Evolutionary conservation across 306 rosid genomes (phyloP).

Genomic region (Dicorynia guianensis): DNA sequence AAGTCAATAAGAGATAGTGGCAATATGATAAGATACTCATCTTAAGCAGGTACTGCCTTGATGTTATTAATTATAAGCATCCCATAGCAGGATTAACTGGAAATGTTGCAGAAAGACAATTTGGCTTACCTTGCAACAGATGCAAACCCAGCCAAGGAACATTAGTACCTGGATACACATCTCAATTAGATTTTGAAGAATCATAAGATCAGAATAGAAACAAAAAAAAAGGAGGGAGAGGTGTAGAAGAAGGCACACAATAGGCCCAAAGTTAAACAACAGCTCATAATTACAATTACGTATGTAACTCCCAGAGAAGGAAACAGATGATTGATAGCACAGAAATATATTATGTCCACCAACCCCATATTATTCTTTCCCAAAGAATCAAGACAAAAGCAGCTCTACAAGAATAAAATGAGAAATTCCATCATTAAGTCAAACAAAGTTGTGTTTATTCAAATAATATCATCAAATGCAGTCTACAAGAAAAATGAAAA

Average conservation of each 20-base stretch:
- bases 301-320: not conserved
- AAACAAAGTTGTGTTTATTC: conserved; percentile 1
- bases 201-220: not conserved
- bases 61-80: conserved; percentile 28
- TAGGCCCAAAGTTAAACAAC: conserved; percentile 9
- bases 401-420: conserved; percentile 13
- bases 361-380: conserved; percentile 5
- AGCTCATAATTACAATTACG: conserved; percentile 14
- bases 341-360: conserved; percentile 16
- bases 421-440: conserved; percentile 19
- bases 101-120: conserved; percentile 24
- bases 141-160: conserved; percentile 82
- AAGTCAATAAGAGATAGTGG: conserved; percentile 38
- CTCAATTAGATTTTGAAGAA: conserved; percentile 47
- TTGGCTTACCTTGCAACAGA: conserved; percentile 89
- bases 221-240: not conserved
- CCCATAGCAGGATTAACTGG: conserved; percentile 10
- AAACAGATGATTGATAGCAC: not conserved
- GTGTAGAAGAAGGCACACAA: conserved; percentile 17
- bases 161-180: conserved; percentile 72
- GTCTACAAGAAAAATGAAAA: not conserved
- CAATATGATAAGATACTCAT: conserved; percentile 33
- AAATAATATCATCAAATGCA: conserved; percentile 23
- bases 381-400: conserved; percentile 22
- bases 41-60: conserved; percentile 15